Conservation (phyloP, 192 early-diverging fungal species). For the Funneliformis geosporum region DNA sequence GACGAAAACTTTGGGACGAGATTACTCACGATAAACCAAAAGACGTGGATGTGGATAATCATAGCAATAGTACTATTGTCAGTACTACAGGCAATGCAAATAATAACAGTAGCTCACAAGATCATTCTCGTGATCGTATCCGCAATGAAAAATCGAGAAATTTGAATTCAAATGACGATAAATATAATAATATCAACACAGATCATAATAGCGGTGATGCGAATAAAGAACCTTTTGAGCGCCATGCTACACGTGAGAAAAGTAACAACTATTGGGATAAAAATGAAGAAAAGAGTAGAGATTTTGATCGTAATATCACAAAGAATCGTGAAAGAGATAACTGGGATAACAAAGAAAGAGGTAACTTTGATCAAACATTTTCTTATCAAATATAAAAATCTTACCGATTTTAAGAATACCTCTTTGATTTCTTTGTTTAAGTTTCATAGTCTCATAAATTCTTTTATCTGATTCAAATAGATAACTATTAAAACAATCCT, state of each 20-base stretch:
- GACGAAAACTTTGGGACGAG: constrained; percentile 10
- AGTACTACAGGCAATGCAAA: background rate
- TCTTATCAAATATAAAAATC: background rate
- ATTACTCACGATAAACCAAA: background rate
- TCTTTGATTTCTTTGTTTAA: background rate
- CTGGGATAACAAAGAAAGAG: constrained; percentile 10
- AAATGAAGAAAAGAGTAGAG: constrained; percentile 7
- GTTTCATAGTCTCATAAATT: background rate
- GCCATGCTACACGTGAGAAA: background rate
- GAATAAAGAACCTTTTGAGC: background rate
- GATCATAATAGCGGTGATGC: background rate
- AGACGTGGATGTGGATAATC: background rate
- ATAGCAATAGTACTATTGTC: background rate
- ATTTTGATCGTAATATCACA: background rate
- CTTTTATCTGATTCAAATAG: too few relatives aligned
- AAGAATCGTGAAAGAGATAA: constrained; percentile 1
- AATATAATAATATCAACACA: background rate
- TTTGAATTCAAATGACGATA: constrained; percentile 2
- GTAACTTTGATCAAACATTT: background rate
- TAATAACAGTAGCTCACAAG: background rate
- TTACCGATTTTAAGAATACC: too few relatives aligned
- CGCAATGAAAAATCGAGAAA: background rate
- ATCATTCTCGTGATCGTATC: background rate
- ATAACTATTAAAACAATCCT: background rate
- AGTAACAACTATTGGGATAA: background rate